phyloP scores from a whole-genome alignment of 805 yeast species.

The Komagataella pastoris region DNA sequence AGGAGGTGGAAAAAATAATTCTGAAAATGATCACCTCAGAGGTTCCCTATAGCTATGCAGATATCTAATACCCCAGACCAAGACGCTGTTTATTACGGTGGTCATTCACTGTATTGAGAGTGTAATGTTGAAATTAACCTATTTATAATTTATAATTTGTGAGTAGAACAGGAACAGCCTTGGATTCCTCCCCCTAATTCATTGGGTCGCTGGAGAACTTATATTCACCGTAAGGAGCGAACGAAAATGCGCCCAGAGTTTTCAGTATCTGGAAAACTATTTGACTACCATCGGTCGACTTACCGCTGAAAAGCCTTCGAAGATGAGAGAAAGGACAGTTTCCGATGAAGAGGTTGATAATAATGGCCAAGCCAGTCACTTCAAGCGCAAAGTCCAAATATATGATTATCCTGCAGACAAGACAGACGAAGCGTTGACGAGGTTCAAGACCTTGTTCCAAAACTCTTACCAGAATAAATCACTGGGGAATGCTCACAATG shows the following conservation, averaged over 20 bases:
- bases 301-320: neutral
- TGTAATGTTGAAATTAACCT: neutral
- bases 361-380: neutral
- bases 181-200: neutral
- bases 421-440: conserved; percentile 53
- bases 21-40: neutral
- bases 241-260: neutral
- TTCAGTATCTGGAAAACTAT: neutral
- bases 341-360: neutral
- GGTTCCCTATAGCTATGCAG: neutral
- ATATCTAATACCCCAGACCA: neutral
- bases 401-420: conserved; percentile 30
- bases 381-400: neutral
- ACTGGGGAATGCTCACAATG: conserved; percentile 43
- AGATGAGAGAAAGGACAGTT: neutral
- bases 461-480: conserved; percentile 50
- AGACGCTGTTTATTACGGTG: neutral
- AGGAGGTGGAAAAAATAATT: neutral
- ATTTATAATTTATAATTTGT: too few species aligned
- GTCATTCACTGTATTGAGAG: neutral
- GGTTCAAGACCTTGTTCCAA: conserved; percentile 41
- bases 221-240: neutral
- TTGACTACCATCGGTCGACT: neutral
- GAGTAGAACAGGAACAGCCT: too few species aligned
- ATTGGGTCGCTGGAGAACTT: neutral